Conservation (phyloP, 1,284 basidiomycete species). For the Ustilago crameri region DNA sequence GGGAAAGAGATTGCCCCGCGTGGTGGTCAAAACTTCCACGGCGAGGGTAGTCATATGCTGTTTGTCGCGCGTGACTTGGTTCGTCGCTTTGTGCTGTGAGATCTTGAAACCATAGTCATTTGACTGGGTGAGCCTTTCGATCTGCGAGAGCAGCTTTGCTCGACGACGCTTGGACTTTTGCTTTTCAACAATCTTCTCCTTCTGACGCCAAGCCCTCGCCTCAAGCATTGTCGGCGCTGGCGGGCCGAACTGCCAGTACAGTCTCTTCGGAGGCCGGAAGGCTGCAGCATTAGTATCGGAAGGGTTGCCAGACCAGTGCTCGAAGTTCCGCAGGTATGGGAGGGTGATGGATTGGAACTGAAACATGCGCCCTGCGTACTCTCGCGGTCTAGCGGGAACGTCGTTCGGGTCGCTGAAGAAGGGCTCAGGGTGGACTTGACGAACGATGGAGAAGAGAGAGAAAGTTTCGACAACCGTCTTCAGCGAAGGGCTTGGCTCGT, state of each 20-base stretch:
- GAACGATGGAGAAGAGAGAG: slow-evolving; percentile 73
- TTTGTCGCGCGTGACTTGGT: slow-evolving; percentile 72
- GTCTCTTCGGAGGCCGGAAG: slow-evolving; percentile 67
- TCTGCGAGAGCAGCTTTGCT: slow-evolving; percentile 71
- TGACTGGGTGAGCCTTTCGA: slow-evolving; percentile 80
- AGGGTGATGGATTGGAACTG: slow-evolving; percentile 72
- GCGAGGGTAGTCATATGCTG: slow-evolving; percentile 84
- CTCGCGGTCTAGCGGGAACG: slow-evolving; percentile 76
- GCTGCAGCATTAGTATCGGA: slow-evolving; percentile 1
- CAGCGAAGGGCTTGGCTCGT: slow-evolving; percentile 33
- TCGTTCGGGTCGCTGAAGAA: slow-evolving; percentile 73
- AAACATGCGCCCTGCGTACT: slow-evolving; percentile 84
- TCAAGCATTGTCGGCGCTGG: slow-evolving; percentile 54
- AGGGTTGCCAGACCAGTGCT: slow-evolving; percentile 30
- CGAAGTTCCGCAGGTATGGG: slow-evolving; percentile 66
- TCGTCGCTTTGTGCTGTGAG: slow-evolving; percentile 51
- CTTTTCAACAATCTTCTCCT: slow-evolving; percentile 31
- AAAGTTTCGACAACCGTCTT: slow-evolving; percentile 72
- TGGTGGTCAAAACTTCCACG: slow-evolving; percentile 86
- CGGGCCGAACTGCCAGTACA: slow-evolving; percentile 59
- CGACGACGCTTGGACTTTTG: slow-evolving; percentile 33
- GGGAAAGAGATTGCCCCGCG: slow-evolving; percentile 76
- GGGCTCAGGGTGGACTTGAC: slow-evolving; percentile 79
- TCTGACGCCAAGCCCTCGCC: slow-evolving; percentile 40
- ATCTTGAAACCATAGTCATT: slow-evolving; percentile 73